These are phyloP conservation scores for Lactarius evosmus DNA, from an alignment of 768 basidiomycete species.

Conservation along the genomic window DNA sequence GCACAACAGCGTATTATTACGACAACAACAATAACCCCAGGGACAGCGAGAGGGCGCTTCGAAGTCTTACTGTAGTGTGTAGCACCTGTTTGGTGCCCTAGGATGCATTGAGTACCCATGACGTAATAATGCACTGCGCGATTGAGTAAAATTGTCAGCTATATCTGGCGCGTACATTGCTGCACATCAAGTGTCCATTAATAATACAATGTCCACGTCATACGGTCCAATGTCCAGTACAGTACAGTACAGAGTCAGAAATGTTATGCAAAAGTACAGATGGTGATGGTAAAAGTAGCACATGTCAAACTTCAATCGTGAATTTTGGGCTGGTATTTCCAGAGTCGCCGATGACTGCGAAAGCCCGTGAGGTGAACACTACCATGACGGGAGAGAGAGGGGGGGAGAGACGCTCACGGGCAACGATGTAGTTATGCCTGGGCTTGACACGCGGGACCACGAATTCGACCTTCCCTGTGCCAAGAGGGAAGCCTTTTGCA, in stretches of 20 bases:
- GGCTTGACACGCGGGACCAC: slow-evolving; percentile 49
- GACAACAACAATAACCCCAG: neutral
- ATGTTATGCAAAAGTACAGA: neutral
- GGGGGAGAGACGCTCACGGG: slow-evolving; percentile 45
- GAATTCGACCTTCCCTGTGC: slow-evolving; percentile 46
- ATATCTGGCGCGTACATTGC: neutral
- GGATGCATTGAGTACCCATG: too few species aligned
- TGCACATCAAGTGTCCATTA: slow-evolving; percentile 10
- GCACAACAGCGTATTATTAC: neutral
- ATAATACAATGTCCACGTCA: slow-evolving; percentile 3
- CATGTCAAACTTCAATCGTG: slow-evolving; percentile 40
- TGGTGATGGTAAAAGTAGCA: neutral
- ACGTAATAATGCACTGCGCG: neutral
- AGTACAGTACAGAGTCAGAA: slow-evolving; percentile 5
- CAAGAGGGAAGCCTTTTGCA: slow-evolving; percentile 52
- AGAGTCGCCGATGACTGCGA: slow-evolving; percentile 62
- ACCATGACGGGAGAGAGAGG: neutral
- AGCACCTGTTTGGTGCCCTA: too few species aligned
- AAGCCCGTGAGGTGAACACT: slow-evolving; percentile 14
- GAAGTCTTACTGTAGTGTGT: too few species aligned
- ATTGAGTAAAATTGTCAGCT: neutral
- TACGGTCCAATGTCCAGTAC: slow-evolving; percentile 5
- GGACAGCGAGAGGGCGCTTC: too few species aligned
- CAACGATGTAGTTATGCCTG: slow-evolving; percentile 54
- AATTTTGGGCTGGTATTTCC: slow-evolving; percentile 61